Percentiles rank a stretch among this genome's conserved stretches.
Evolutionary conservation across 2,329 filamentous ascomycete species (phyloP).

Genomic region (Colletotrichum sp.): DNA sequence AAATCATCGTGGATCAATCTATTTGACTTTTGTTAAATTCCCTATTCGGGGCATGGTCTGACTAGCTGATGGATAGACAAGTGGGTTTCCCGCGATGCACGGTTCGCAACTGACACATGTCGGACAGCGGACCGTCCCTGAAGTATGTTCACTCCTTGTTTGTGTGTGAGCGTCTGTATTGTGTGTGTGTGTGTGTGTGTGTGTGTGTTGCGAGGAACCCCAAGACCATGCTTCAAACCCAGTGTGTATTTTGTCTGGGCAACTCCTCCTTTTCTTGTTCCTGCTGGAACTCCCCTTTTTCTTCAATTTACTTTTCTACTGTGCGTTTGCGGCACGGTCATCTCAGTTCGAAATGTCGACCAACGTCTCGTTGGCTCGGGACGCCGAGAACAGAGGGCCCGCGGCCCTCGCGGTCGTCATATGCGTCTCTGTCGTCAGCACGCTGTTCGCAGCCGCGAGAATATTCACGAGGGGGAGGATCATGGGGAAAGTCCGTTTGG

Average conservation of each 20-base stretch:
- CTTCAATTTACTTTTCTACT: neutral
- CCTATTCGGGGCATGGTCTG: neutral
- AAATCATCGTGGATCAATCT: neutral
- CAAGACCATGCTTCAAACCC: neutral
- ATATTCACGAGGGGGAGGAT: slow-evolving; percentile 33
- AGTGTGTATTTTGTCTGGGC: neutral
- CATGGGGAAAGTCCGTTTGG: slow-evolving; percentile 34
- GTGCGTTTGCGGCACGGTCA: neutral
- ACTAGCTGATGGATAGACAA: neutral
- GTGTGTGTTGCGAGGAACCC: neutral
- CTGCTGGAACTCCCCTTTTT: neutral
- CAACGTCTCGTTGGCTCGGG: neutral
- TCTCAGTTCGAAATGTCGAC: neutral
- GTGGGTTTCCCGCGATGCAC: neutral
- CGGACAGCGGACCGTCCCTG: neutral
- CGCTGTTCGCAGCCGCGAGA: slow-evolving; percentile 31
- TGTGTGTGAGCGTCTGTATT: neutral
- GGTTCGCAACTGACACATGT: neutral
- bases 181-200: neutral
- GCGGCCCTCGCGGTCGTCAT: slow-evolving; percentile 34
- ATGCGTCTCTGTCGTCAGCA: slow-evolving; percentile 31
- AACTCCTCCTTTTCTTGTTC: neutral
- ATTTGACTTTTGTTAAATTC: neutral
- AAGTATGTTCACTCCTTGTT: neutral
- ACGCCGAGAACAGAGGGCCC: slow-evolving; percentile 30